Base-by-base conservation (phyloP, 345 rosid species). In the Lepidium sativum region DNA sequence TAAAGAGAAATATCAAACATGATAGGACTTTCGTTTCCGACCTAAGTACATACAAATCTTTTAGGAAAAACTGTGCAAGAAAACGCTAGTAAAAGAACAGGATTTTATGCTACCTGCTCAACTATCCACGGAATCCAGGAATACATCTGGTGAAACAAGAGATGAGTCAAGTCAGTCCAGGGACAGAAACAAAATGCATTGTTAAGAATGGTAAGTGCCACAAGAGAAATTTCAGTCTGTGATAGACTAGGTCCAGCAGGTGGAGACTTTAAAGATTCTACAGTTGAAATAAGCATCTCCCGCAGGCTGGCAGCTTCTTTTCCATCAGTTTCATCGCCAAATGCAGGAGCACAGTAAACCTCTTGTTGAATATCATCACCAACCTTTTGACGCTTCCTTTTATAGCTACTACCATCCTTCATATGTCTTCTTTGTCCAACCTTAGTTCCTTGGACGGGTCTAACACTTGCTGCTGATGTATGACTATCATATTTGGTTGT, bases 131-230 rank as follows among this genome's bases (percentile, higher is more conserved):
- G 88, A 55, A 87, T 81, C 97, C 96, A 89, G 32, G 78, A 72
- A 69, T 40, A 70, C 88, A 87, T 79, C 71, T 74, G 82, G 33
- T 34, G 77, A 76, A 82, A 83, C 77, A 86, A 86, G 81, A 69
- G 42, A 47, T 49, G 59, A 65, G 85, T 82, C 76, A 89, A 61
- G 54, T 68, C 67, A 54, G 86, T 79, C 62, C 69, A 59, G 59
- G 92, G 85, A 69, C 72, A 76, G 72, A 72, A 78, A 72, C 68
- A 83, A 80, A 84, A 89, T 67, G 88, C 84, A 81, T 78, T 74
- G 64, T 88, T 79, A 69, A 92, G 89, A 81, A 84, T 78, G 80
- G 87, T 83, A 80, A 92, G 96, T 80, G 95, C 86, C 60, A 84
- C 65, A 66, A 92, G 41, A 9, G 81, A 82, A 49, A 80, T 74